These are phyloP conservation scores for Thymus mandschuricus DNA, from an alignment of 257 asterid genomes.

Conservation along the genomic window DNA sequence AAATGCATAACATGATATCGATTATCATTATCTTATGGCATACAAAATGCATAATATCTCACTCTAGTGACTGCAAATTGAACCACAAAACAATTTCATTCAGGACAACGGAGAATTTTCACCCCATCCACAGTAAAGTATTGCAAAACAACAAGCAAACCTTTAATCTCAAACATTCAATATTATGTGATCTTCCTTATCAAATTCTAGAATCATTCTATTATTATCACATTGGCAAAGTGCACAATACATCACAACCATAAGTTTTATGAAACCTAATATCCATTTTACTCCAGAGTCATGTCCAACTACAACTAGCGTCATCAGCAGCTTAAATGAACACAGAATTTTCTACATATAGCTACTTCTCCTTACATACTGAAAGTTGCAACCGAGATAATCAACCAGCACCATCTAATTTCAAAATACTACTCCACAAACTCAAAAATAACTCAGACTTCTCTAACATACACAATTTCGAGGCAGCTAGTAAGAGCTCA, in stretches of 20 bases:
- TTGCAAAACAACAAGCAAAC: not conserved
- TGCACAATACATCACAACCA: conserved; percentile 9
- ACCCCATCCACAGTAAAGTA: conserved; percentile 4
- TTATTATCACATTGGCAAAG: not conserved
- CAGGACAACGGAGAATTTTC: not conserved
- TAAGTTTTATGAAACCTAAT: not conserved
- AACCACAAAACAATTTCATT: conserved; percentile 7
- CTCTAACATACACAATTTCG: not conserved
- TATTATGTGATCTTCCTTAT: not conserved
- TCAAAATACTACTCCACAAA: not conserved
- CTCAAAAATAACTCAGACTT: not conserved
- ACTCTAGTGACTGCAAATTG: conserved; percentile 9
- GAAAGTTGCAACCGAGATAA: not conserved
- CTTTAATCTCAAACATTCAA: conserved; percentile 1
- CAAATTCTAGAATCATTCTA: not conserved
- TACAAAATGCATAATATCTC: not conserved
- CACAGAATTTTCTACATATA: not conserved
- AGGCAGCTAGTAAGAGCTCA: conserved; percentile 11
- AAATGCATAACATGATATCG: conserved; percentile 5
- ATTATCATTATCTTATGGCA: conserved; percentile 2
- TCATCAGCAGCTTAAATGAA: conserved; percentile 5
- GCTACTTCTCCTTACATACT: not conserved
- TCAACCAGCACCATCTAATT: conserved; percentile 17
- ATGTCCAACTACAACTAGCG: conserved; percentile 19
- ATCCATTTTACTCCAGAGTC: conserved; percentile 15